Evolutionary conservation across 805 yeast species (phyloP), one percentile per base, ranked within the genome.

Genomic region (Metschnikowia cubensis): DNA sequence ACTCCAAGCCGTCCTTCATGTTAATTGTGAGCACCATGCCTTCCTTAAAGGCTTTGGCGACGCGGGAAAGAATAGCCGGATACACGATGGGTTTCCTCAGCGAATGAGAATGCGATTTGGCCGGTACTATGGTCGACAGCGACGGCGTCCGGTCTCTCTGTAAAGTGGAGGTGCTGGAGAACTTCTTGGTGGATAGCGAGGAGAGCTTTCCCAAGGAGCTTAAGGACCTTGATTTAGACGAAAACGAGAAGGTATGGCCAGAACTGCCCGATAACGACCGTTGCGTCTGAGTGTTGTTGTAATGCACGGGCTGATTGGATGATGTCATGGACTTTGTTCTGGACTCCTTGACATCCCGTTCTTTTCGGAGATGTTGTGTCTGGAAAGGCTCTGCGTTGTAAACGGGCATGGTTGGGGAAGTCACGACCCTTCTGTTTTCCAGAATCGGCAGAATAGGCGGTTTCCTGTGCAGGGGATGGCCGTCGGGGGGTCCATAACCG

Each of bases 1-100:
- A 92, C 54, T 89, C 86, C 58, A 91, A 77, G 15, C 96, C 97
- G 69, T 91, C 92, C 63, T 92, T 94, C 63, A 85, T 86, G 55
- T 88, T 82, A 52, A 89, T 89, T 2, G 90, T 87, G 13, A 87
- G 64, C 20, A 80, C 80, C 31, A 90, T 77, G 20, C 82, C 72
- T 52, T 85, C 88, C 55, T 83, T 81, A 67, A 92, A 89, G 21
- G 82, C 78, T 20, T 76, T 79, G 0, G 97, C 96, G 15, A 94
- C 98, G 45, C 82, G 76, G 4, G 97, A 89, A 17, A 94, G 71
- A 61, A 89, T 59, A 0, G 99, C 98, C 1, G 98, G 97, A 65
- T 94, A 90, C 2, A 90, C 91, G 17, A 78, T 71, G 6, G 96
- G 95, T 50, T 79, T 76, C 48, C 71, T 71, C 11, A 76, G 65